A percentile compares a stretch with the other conserved stretches of the same genome.
Evolutionary conservation across 1,139 yeast species (phyloP).

Genomic region (Spathaspora jeffriesii): DNA sequence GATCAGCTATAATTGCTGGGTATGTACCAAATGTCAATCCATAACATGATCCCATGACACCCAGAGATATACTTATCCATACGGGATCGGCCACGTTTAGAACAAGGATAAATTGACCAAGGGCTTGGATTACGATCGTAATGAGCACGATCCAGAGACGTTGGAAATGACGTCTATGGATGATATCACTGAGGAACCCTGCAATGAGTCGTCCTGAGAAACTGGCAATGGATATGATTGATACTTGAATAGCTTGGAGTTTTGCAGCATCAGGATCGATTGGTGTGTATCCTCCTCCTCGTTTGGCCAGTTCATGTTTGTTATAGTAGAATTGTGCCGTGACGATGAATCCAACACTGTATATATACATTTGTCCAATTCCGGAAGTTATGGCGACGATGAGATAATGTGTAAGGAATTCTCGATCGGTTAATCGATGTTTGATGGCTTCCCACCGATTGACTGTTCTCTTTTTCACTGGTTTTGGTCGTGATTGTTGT

Average conservation of each 20-base stretch:
- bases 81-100: constrained; percentile 25
- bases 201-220: constrained; percentile 40
- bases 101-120: constrained; percentile 33
- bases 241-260: constrained; percentile 47
- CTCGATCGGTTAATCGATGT: constrained; percentile 21
- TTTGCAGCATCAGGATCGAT: constrained; percentile 24
- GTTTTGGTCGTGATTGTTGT: too few species aligned
- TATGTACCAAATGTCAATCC: constrained; percentile 45
- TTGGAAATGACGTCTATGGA: constrained; percentile 30
- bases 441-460: not conserved
- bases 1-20: constrained; percentile 49
- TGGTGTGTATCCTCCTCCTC: not conserved
- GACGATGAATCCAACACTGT: constrained; percentile 44
- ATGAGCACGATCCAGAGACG: constrained; percentile 40
- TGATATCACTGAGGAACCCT: constrained; percentile 39
- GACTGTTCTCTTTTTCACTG: not conserved
- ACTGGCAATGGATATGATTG: constrained; percentile 41
- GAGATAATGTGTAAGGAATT: constrained; percentile 33
- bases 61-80: constrained; percentile 32
- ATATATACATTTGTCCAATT: constrained; percentile 45
- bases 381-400: constrained; percentile 40
- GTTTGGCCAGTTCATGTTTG: not conserved
- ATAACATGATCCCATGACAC: constrained; percentile 37
- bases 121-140: constrained; percentile 27
- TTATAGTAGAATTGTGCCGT: constrained; percentile 36